These are phyloP conservation scores for Paramecium pentaurelia DNA, from an alignment of 73 alveolate species.

Conservation along the genomic window DNA sequence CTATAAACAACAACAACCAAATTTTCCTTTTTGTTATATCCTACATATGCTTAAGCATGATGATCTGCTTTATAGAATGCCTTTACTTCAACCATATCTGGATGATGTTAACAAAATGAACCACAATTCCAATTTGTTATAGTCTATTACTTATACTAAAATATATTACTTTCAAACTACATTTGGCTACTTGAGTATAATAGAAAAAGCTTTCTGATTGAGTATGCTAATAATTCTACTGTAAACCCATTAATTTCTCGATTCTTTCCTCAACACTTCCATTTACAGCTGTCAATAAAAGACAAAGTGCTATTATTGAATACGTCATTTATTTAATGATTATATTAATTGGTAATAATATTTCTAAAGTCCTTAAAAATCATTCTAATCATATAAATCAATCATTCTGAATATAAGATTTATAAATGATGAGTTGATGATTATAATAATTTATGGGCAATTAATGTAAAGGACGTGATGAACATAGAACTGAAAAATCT, in stretches of 20 bases:
- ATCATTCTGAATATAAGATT: background rate
- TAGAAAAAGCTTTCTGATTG: background rate
- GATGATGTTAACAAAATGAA: slow-evolving; percentile 32
- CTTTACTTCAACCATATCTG: slow-evolving; percentile 46
- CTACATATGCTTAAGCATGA: slow-evolving; percentile 29
- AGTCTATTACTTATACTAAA: background rate
- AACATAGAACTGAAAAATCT: background rate
- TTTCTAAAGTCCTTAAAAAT: background rate
- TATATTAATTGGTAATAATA: background rate
- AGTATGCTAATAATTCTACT: background rate
- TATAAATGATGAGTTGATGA: background rate
- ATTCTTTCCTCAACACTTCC: background rate
- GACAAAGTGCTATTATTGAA: background rate
- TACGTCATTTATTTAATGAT: background rate
- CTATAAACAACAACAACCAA: slow-evolving; percentile 40
- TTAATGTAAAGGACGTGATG: background rate
- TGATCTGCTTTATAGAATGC: slow-evolving; percentile 52
- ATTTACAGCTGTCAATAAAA: background rate
- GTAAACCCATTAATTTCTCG: background rate
- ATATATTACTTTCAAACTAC: background rate
- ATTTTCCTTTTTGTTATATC: slow-evolving; percentile 47
- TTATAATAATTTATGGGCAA: background rate
- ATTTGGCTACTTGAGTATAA: slow-evolving; percentile 21
- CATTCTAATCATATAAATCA: background rate
- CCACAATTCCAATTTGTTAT: slow-evolving; percentile 57